phyloP scores from a whole-genome alignment of 2,329 filamentous ascomycete species.

The Penicillium hesseltinei region DNA sequence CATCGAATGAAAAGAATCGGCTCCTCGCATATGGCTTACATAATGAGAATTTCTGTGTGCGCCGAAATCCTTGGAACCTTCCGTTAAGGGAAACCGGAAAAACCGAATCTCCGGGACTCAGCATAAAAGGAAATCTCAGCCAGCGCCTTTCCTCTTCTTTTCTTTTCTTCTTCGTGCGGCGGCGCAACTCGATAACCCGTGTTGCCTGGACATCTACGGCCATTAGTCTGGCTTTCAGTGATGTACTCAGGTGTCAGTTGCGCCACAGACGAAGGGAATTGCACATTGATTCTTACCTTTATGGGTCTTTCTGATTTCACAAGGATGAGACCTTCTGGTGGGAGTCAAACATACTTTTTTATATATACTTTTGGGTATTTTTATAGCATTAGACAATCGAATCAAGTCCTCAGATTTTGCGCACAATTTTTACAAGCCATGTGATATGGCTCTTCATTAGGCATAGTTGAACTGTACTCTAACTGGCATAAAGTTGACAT shows the following conservation, averaged over 20 bases:
- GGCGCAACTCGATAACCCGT: constrained; percentile 72
- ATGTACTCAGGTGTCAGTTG: constrained; percentile 71
- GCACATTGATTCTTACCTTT: constrained; percentile 61
- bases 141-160: constrained; percentile 38
- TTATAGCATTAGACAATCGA: not conserved
- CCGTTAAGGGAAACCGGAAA: constrained; percentile 7
- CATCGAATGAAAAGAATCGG: constrained; percentile 7
- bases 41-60: constrained; percentile 11
- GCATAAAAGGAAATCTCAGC: constrained; percentile 21
- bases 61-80: constrained; percentile 1
- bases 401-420: not conserved
- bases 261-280: constrained; percentile 79
- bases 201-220: constrained; percentile 69
- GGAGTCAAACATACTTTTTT: constrained; percentile 55
- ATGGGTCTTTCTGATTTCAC: constrained; percentile 45
- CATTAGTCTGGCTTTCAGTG: constrained; percentile 34
- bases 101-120: constrained; percentile 9
- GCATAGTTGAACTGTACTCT: not conserved
- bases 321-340: constrained; percentile 48
- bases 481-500: not conserved
- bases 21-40: constrained; percentile 15
- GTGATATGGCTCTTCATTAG: not conserved
- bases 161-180: constrained; percentile 74
- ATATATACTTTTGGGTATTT: not conserved
- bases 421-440: not conserved